phyloP scores from a whole-genome alignment of 2,329 filamentous ascomycete genomes.

The Neofusicoccum laricinum region DNA sequence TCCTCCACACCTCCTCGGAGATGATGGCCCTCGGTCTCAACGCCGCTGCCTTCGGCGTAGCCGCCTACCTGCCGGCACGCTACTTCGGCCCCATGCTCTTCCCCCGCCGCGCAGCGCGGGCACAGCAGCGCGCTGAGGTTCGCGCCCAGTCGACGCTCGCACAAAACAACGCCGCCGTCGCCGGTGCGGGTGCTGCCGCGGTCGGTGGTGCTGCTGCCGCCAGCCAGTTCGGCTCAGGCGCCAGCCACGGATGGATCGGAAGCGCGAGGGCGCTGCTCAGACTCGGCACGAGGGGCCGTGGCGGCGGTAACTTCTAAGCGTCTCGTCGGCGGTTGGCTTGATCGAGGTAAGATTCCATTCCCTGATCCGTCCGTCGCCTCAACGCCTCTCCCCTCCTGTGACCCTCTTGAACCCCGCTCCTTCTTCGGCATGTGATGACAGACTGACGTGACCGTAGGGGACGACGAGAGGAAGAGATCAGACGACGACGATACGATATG shows the following conservation, averaged over 20 bases:
- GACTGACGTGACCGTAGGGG: background rate
- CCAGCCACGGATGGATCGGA: conserved; percentile 8
- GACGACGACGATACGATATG: background rate
- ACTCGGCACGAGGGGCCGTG: conserved; percentile 13
- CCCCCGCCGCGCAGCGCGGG: conserved; percentile 11
- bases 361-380: background rate
- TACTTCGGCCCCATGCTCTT: conserved; percentile 14
- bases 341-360: background rate
- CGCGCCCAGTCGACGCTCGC: background rate
- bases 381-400: no score
- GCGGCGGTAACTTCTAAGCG: conserved; percentile 8
- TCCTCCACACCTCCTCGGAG: conserved; percentile 13
- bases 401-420: background rate
- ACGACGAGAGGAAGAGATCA: background rate
- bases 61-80: conserved; percentile 11
- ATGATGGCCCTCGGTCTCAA: conserved; percentile 14
- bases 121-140: background rate
- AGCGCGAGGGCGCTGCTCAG: conserved; percentile 9
- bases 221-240: background rate
- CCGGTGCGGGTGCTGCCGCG: conserved; percentile 3
- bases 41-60: conserved; percentile 8
- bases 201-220: background rate
- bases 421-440: background rate
- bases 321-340: background rate
- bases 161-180: background rate